Base-by-base conservation (phyloP, 2,329 filamentous ascomycete species). In the Pestalotiopsis sp. region DNA sequence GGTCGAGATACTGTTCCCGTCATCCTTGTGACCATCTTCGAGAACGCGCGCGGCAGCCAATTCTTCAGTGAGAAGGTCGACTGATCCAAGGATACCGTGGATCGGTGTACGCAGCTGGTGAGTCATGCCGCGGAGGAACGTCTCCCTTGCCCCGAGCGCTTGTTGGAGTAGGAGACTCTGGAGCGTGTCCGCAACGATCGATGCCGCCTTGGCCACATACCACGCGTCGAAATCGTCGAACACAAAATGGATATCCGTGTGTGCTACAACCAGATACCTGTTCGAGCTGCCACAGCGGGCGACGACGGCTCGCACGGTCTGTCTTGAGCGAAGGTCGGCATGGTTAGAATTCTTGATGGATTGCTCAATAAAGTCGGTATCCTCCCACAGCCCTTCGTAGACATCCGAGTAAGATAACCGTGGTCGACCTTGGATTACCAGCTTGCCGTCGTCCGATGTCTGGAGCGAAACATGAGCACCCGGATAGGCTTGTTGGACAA, bases 61-160 rank as follows among this genome's bases (percentile, higher is more conserved):
- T 41, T 66, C 64, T 25, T 69, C 68, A 1, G 64, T 31, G 1
- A 69, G 64, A 31, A 69, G 57, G 13, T 69, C 77, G 1, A 73
- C 73, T 1, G 76, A 77, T 1, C 77, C 78, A 0, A 85, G 76
- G 2, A 85, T 83, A 0, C 83, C 83, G 41, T 85, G 83, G 4
- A 85, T 83, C 0, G 83, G 83, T 0, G 83, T 85, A 49, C 83
- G 78, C 0, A 85, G 79, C 45, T 85, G 82, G 66, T 85, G 83
- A 0, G 82, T 84, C 9, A 85, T 79, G 0, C 82, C 81, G 3
- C 83, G 77, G 0, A 85, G 73, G 67, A 85, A 85, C 3, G 73
- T 78, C 1, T 84, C 82, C 66, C 84, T 85, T 0, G 82, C 81
- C 13, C 73, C 73, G 68, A 84, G 76, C 0, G 81, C 83, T 69